Percentiles rank a stretch among this genome's conserved stretches.
phyloP scores from a whole-genome alignment of 192 early-diverging fungal species.

The Oehlia diaphana region DNA sequence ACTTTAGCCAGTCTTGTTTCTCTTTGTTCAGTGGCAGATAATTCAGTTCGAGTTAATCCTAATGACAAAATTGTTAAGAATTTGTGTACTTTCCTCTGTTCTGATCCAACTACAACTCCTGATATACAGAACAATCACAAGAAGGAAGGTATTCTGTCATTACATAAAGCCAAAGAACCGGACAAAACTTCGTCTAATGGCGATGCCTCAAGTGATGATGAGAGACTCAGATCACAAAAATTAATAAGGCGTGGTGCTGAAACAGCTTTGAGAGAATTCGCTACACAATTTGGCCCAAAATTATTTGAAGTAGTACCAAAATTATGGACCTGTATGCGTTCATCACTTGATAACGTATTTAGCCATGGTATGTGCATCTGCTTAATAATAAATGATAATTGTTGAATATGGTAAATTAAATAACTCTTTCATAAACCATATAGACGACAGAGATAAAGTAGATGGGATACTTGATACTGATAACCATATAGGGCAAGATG shows the following conservation, averaged over 20 bases:
- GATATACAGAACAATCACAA: conserved; percentile 53
- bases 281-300: conserved; percentile 59
- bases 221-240: conserved; percentile 49
- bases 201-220: conserved; percentile 43
- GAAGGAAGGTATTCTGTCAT: conserved; percentile 49
- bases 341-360: conserved; percentile 47
- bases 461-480: conserved; percentile 35
- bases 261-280: conserved; percentile 59
- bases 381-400: neutral
- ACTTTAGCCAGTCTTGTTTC: conserved; percentile 53
- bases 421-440: neutral
- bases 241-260: conserved; percentile 71
- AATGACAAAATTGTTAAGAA: conserved; percentile 91
- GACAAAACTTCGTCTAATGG: conserved; percentile 32
- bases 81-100: conserved; percentile 79
- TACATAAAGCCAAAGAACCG: conserved; percentile 50
- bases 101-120: conserved; percentile 73
- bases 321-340: conserved; percentile 63
- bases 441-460: conserved; percentile 22
- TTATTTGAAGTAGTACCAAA: conserved; percentile 74
- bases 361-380: conserved; percentile 27
- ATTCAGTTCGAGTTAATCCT: conserved; percentile 45
- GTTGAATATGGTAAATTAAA: too few relatives aligned
- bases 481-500: conserved; percentile 56
- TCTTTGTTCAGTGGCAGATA: conserved; percentile 48